Evolutionary conservation across 1,284 basidiomycete genomes (phyloP).

Genomic region (Anthracocystis setariae): DNA sequence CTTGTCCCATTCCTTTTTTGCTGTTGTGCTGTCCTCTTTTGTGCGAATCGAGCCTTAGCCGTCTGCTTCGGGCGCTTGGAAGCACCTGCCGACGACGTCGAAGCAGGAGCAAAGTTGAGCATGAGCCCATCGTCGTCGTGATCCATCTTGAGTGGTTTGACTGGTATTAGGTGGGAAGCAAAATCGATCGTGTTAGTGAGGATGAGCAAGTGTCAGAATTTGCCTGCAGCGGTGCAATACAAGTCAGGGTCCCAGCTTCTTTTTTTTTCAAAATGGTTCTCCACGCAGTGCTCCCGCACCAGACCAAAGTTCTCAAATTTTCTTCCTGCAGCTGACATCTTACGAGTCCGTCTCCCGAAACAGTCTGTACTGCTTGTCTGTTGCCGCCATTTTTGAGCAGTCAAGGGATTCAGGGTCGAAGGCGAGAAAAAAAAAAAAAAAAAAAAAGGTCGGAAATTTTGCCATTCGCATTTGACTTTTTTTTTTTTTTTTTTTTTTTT

Average conservation of each 20-base stretch:
- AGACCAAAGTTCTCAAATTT: constrained; percentile 24
- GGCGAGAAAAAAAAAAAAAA: constrained; percentile 12
- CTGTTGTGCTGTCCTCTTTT: constrained; percentile 36
- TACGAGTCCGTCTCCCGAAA: constrained; percentile 20
- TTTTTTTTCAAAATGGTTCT: constrained; percentile 2
- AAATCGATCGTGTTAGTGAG: background rate
- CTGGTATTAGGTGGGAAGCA: background rate
- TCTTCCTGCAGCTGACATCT: constrained; percentile 8
- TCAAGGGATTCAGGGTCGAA: constrained; percentile 15
- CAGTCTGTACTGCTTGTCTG: background rate
- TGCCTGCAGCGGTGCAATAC: background rate
- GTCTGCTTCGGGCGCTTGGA: constrained; percentile 39
- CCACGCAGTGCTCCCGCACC: background rate
- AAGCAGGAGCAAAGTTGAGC: constrained; percentile 63
- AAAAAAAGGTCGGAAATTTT: constrained; percentile 22
- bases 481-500: constrained; percentile 5
- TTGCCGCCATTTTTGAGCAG: constrained; percentile 2
- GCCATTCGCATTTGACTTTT: no score
- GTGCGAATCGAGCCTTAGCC: constrained; percentile 39
- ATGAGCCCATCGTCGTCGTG: constrained; percentile 63
- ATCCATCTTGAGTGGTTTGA: constrained; percentile 45
- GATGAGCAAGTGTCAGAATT: background rate
- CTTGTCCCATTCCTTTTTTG: constrained; percentile 18
- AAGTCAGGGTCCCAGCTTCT: constrained; percentile 1
- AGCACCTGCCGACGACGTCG: constrained; percentile 13